A percentile compares a stretch with the other conserved stretches of the same genome.
These are phyloP conservation scores for Lophiostoma macrostomum DNA, from an alignment of 495 filamentous ascomycete genomes.

Conservation along the genomic window DNA sequence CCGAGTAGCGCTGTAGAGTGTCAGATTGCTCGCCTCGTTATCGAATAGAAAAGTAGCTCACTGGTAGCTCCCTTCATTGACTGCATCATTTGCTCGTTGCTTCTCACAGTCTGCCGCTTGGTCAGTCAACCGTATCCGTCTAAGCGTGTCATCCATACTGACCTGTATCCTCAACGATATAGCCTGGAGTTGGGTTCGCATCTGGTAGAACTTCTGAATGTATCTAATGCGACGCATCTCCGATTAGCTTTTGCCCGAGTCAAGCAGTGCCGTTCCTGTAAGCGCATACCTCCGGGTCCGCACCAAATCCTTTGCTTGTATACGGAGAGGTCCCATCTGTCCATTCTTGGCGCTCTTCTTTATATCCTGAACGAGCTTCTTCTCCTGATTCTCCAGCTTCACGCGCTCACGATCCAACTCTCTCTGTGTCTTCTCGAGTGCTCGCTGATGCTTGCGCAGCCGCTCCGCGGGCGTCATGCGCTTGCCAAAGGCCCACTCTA, in stretches of 20 bases:
- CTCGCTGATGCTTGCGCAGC: slow-evolving; percentile 92
- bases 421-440: slow-evolving; percentile 93
- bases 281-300: slow-evolving; percentile 65
- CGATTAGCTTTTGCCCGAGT: no score
- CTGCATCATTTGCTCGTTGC: slow-evolving; percentile 99
- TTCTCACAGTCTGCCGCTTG: slow-evolving; percentile 85
- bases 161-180: slow-evolving; percentile 94
- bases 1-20: slow-evolving; percentile 60
- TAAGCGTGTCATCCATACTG: no score
- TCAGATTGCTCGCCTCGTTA: slow-evolving; percentile 1
- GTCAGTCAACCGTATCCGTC: no score
- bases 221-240: no score
- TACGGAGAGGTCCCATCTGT: slow-evolving; percentile 92
- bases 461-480: slow-evolving; percentile 97
- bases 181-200: slow-evolving; percentile 94
- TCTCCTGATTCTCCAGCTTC: slow-evolving; percentile 97
- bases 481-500: slow-evolving; percentile 98
- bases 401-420: slow-evolving; percentile 90
- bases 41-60: background rate
- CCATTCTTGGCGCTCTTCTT: slow-evolving; percentile 97
- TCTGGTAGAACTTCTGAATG: slow-evolving; percentile 96
- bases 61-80: slow-evolving; percentile 96
- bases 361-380: slow-evolving; percentile 91
- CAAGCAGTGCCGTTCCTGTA: background rate
- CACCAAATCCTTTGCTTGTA: slow-evolving; percentile 95